Percentiles rank a stretch among this genome's conserved stretches.
phyloP scores from a whole-genome alignment of 371 early-diverging fungal species.

The Syncephalastrum racemosum region DNA sequence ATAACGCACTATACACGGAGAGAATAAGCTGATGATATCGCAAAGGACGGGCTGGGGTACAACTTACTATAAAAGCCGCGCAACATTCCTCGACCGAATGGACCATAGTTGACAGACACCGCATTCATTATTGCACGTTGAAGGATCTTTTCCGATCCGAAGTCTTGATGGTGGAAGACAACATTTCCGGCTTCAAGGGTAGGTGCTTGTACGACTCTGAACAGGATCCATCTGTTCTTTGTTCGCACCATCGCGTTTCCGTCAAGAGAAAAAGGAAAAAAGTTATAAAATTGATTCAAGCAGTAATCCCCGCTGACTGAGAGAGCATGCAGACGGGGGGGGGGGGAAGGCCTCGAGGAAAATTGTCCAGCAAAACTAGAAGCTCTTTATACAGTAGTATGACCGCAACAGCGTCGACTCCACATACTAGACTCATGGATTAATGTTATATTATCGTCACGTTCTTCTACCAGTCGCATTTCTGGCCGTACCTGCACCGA shows the following conservation, averaged over 20 bases:
- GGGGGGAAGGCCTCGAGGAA: too few relatives aligned
- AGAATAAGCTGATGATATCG: not conserved
- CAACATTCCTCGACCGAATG: constrained; percentile 35
- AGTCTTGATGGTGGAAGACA: constrained; percentile 22
- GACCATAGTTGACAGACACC: constrained; percentile 33
- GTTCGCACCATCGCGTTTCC: constrained; percentile 36
- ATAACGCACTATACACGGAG: constrained; percentile 38
- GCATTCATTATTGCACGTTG: constrained; percentile 22
- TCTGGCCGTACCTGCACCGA: too few relatives aligned
- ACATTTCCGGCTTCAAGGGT: constrained; percentile 25
- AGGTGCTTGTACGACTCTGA: constrained; percentile 44
- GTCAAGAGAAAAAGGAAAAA: too few relatives aligned
- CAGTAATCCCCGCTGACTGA: too few relatives aligned
- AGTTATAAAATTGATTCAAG: too few relatives aligned
- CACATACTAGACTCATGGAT: too few relatives aligned
- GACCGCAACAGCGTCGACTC: too few relatives aligned
- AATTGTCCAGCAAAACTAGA: too few relatives aligned
- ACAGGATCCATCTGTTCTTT: constrained; percentile 49
- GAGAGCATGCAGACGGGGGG: too few relatives aligned
- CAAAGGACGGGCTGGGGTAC: not conserved
- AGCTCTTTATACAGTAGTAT: too few relatives aligned
- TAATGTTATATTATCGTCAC: too few relatives aligned
- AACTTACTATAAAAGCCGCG: constrained; percentile 21
- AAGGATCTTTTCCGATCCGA: constrained; percentile 20
- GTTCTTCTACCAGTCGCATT: too few relatives aligned